phyloP scores from a whole-genome alignment of 176 grass and related monocot species.

The Aegilops speltoides region DNA sequence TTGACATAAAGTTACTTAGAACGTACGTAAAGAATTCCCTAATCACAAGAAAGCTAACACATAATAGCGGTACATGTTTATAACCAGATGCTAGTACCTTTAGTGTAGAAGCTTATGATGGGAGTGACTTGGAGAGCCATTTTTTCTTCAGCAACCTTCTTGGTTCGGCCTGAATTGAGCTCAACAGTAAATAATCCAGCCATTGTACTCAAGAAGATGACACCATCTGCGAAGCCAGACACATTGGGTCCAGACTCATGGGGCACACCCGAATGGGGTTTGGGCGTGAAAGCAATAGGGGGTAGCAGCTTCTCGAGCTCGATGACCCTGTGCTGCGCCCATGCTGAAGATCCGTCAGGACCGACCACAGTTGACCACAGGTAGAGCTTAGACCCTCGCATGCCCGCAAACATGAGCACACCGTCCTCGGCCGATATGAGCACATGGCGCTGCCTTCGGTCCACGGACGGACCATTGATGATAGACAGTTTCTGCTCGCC shows the following conservation, averaged over 20 bases:
- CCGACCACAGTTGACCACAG: background rate
- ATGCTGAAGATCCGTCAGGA: background rate
- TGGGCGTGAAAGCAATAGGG: background rate
- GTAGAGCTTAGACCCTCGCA: background rate
- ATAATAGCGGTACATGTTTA: background rate
- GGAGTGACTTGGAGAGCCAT: background rate
- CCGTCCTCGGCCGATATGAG: background rate
- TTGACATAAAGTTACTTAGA: background rate
- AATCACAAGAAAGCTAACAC: background rate
- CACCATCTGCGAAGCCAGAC: background rate
- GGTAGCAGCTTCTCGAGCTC: background rate
- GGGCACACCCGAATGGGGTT: background rate
- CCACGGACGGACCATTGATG: background rate
- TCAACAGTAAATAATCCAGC: background rate
- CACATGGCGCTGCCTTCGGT: background rate
- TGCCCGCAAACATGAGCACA: background rate
- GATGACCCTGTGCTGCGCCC: background rate
- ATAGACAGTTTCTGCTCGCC: background rate
- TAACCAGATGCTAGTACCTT: background rate
- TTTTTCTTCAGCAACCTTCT: background rate
- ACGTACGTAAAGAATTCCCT: background rate
- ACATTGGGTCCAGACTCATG: background rate
- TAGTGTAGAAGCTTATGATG: background rate
- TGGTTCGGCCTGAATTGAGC: background rate
- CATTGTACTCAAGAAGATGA: background rate